Conservation (phyloP, 441 rosid genomes). For the Dalechampia spathulata region DNA sequence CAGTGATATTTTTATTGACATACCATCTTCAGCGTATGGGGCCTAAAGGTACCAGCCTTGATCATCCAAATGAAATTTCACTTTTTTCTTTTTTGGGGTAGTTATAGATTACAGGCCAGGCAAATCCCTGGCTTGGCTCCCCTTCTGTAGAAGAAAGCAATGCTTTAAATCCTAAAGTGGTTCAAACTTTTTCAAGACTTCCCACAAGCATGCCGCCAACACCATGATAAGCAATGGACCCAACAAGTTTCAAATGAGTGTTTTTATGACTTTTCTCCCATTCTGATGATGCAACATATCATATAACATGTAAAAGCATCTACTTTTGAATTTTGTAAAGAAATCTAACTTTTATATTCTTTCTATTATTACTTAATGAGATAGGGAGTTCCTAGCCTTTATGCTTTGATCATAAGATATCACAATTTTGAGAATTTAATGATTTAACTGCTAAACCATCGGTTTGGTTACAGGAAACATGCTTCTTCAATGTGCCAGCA, state of each 20-base stretch:
- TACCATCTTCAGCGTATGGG: neutral
- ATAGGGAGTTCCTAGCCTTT: too few species aligned
- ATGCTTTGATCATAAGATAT: too few species aligned
- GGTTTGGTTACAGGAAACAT: too few species aligned
- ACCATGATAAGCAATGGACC: conserved; percentile 14
- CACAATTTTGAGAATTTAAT: too few species aligned
- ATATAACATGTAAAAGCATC: too few species aligned
- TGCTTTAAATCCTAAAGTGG: conserved; percentile 7
- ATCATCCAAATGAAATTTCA: too few species aligned
- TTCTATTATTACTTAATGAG: too few species aligned
- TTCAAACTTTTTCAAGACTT: conserved; percentile 1
- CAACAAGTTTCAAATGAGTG: neutral
- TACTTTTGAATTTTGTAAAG: too few species aligned
- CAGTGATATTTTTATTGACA: neutral
- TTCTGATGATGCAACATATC: neutral
- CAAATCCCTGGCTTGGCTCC: neutral
- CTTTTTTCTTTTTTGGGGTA: too few species aligned
- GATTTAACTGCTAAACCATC: too few species aligned
- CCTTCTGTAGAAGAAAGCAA: neutral
- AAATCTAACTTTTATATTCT: too few species aligned
- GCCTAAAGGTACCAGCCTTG: neutral
- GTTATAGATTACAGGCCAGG: neutral
- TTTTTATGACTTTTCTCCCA: neutral
- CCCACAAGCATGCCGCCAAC: conserved; percentile 10
- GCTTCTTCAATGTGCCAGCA: too few species aligned